Evolutionary conservation across 805 yeast species (phyloP), one percentile per base, ranked within the genome.

Genomic region (Teunomyces gatunensis): DNA sequence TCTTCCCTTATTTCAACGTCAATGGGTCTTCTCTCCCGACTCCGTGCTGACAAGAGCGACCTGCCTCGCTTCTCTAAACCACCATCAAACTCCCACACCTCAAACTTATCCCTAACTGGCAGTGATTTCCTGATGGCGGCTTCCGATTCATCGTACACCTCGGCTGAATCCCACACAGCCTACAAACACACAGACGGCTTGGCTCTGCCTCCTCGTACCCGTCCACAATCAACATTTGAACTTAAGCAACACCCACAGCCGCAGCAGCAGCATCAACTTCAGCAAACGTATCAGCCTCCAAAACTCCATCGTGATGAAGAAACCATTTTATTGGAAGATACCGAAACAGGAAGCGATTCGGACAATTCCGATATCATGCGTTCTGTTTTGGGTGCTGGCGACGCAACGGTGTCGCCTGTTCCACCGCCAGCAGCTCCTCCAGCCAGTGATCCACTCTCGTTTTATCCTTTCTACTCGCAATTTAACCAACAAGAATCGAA

Each of bases 101-200:
- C 56, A 6, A 47, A 48, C 5, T 33, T 42, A 30, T 63, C 67
- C 11, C 50, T 54, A 36, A 54, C 55, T 21, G 64, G 66, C 30
- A 65, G 71, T 52, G 74, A 69, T 25, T 64, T 69, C 39, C 70
- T 60, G 68, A 47, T 63, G 49, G 60, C 61, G 13, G 57, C 57
- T 12, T 65, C 71, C 17, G 62, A 60, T 35, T 61, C 67, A 34
- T 67, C 70, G 15, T 56, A 57, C 43, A 61, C 71, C 3, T 64
- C 71, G 18, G 43, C 51, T 39, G 67, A 63, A 21, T 46, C 58
- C 33, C 59, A 52, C 33, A 37, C 25, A 29, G 32, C 44, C 23
- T 44, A 6, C 40, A 21, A 37, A 12, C 25, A 37, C n/a, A 13
- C 17, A 12, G 28, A 20, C n/a, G 27, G 17, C 18, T 15, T 32